A percentile compares a stretch with the other conserved stretches of the same genome.
Evolutionary conservation across 768 basidiomycete species (phyloP).

Genomic region (Lactifluus volemus): DNA sequence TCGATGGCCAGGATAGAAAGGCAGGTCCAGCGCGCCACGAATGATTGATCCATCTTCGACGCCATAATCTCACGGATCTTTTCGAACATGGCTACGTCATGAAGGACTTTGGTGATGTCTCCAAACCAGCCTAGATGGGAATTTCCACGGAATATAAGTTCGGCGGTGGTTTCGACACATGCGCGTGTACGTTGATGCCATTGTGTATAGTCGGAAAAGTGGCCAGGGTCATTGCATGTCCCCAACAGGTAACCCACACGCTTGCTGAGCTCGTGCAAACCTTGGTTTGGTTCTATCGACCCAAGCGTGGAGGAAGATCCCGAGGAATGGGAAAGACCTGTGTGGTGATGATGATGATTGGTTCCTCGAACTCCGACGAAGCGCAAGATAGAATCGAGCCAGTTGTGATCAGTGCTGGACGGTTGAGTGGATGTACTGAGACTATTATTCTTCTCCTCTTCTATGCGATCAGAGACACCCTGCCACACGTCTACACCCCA

Average conservation of each 20-base stretch:
- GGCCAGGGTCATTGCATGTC: slow-evolving; percentile 1
- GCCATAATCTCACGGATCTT: not conserved
- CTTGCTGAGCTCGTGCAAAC: not conserved
- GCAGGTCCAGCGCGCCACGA: no score
- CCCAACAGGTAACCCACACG: not conserved
- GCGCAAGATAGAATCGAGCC: not conserved
- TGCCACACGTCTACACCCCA: slow-evolving; percentile 1
- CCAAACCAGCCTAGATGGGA: slow-evolving; percentile 2
- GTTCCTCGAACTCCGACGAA: no score
- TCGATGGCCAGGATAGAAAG: not conserved
- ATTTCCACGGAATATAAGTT: not conserved
- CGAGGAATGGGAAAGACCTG: not conserved
- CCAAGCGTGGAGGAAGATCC: not conserved
- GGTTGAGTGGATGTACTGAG: not conserved
- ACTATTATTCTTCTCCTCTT: not conserved
- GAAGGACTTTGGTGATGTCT: not conserved
- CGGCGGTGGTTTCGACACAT: not conserved
- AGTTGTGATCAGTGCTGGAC: no score
- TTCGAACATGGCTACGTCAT: not conserved
- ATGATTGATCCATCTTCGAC: no score
- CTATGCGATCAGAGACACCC: not conserved
- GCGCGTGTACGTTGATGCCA: slow-evolving; percentile 4
- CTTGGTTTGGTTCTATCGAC: not conserved
- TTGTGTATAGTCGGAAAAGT: not conserved
- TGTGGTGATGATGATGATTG: not conserved